phyloP scores from a whole-genome alignment of 352 stramenopile species.

The Pythium insidiosum region DNA sequence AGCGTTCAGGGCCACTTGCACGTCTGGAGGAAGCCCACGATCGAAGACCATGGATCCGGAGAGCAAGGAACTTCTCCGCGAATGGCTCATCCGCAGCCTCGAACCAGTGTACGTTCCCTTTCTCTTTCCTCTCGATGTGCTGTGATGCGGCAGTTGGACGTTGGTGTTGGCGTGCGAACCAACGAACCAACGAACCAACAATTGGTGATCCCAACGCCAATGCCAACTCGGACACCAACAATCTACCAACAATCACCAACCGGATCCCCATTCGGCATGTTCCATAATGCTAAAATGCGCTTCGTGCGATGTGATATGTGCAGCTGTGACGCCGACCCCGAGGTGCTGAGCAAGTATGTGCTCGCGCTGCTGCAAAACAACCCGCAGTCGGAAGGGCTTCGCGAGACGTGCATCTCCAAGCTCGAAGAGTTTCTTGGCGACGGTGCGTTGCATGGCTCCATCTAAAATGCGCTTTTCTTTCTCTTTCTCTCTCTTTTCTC shows the following conservation, averaged over 20 bases:
- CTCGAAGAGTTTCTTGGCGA: constrained; percentile 83
- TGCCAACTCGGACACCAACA: too few species aligned
- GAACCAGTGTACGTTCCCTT: constrained; percentile 83
- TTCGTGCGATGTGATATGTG: constrained; percentile 1
- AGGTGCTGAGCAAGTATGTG: constrained; percentile 85
- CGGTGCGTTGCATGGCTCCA: constrained; percentile 47
- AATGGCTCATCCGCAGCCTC: constrained; percentile 81
- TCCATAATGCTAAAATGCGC: too few species aligned
- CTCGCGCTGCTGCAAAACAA: constrained; percentile 80
- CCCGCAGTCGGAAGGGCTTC: constrained; percentile 56
- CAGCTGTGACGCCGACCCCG: constrained; percentile 80
- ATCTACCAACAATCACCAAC: too few species aligned
- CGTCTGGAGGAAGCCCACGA: background rate
- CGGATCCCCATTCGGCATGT: too few species aligned
- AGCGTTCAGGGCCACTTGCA: constrained; percentile 1
- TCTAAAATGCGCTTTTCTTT: too few species aligned
- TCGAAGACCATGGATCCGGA: constrained; percentile 54
- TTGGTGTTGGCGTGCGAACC: too few species aligned
- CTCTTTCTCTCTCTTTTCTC: background rate
- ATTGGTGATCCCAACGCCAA: too few species aligned
- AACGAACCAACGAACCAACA: too few species aligned
- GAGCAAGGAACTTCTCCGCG: constrained; percentile 71
- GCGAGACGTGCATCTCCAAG: constrained; percentile 66
- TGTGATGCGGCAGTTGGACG: too few species aligned
- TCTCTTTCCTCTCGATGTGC: too few species aligned